Percentiles rank a stretch among this genome's conserved stretches.
Evolutionary conservation across 202 grass and related monocot genomes (phyloP).

Genomic region (Musa balbisiana): DNA sequence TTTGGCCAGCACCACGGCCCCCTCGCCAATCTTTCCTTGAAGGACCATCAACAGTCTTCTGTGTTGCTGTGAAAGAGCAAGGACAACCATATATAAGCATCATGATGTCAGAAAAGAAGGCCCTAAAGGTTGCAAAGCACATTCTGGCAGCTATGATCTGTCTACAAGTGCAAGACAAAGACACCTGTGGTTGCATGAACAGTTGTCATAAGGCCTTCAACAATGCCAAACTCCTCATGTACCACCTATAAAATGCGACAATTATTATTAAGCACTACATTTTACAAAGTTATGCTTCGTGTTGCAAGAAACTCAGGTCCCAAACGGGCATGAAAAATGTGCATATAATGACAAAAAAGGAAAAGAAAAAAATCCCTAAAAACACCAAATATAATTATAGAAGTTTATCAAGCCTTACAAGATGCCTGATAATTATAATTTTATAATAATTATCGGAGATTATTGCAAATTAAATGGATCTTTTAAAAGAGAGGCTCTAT

Average conservation of each 20-base stretch:
- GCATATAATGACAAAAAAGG: too few species aligned
- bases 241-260: slow-evolving; percentile 49
- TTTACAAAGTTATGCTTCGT: too few species aligned
- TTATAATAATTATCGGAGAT: too few species aligned
- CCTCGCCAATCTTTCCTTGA: slow-evolving; percentile 98
- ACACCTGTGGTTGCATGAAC: slow-evolving; percentile 97
- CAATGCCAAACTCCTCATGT: slow-evolving; percentile 89
- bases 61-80: slow-evolving; percentile 51
- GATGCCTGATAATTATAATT: too few species aligned
- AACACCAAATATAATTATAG: too few species aligned
- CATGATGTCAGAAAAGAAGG: neutral
- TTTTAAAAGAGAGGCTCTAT: neutral
- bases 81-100: slow-evolving; percentile 2
- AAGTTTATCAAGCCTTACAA: too few species aligned
- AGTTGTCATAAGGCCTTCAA: slow-evolving; percentile 96
- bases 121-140: neutral
- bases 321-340: too few species aligned
- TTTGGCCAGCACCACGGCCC: slow-evolving; percentile 87
- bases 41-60: slow-evolving; percentile 94
- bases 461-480: neutral
- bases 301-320: too few species aligned
- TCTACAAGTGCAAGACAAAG: slow-evolving; percentile 17
- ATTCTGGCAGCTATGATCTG: neutral
- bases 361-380: too few species aligned
- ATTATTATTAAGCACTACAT: neutral